Evolutionary conservation across 768 basidiomycete genomes (phyloP).

Genomic region (Lentinula boryana): DNA sequence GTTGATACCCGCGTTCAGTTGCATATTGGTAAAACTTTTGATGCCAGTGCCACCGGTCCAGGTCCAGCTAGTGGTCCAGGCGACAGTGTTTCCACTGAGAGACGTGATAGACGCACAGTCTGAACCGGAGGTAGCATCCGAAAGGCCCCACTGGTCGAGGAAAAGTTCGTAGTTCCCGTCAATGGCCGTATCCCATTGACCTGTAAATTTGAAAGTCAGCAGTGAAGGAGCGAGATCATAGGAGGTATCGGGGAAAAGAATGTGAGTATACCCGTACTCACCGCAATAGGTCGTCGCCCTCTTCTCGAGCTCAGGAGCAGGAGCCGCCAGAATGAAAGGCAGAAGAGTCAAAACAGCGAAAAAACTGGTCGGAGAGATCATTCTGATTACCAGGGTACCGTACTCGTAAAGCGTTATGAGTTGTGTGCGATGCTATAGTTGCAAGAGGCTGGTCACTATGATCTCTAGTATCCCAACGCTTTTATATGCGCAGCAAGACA

Average conservation of each 20-base stretch:
- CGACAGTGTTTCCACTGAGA: slow-evolving; percentile 20
- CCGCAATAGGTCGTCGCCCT: slow-evolving; percentile 20
- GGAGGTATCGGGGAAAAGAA: neutral
- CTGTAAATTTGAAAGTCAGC: slow-evolving; percentile 15
- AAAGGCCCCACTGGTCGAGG: slow-evolving; percentile 40
- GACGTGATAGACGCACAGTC: slow-evolving; percentile 33
- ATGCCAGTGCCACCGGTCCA: slow-evolving; percentile 45
- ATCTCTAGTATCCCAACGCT: neutral
- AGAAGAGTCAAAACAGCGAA: slow-evolving; percentile 14
- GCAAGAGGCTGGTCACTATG: neutral
- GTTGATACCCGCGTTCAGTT: slow-evolving; percentile 45
- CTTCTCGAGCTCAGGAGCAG: slow-evolving; percentile 26
- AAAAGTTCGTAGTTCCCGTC: slow-evolving; percentile 42
- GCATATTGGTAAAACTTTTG: slow-evolving; percentile 59
- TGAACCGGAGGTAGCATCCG: slow-evolving; percentile 26
- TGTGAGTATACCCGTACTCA: neutral
- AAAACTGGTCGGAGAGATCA: slow-evolving; percentile 18
- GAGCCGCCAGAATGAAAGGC: slow-evolving; percentile 12
- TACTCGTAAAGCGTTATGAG: neutral
- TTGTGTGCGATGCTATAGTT: neutral
- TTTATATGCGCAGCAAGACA: neutral
- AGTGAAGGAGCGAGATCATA: neutral
- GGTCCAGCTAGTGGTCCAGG: slow-evolving; percentile 34
- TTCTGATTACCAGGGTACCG: neutral
- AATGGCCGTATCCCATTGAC: slow-evolving; percentile 47